Base-by-base conservation (phyloP, 345 rosid species). In the Dovyalis caffra region DNA sequence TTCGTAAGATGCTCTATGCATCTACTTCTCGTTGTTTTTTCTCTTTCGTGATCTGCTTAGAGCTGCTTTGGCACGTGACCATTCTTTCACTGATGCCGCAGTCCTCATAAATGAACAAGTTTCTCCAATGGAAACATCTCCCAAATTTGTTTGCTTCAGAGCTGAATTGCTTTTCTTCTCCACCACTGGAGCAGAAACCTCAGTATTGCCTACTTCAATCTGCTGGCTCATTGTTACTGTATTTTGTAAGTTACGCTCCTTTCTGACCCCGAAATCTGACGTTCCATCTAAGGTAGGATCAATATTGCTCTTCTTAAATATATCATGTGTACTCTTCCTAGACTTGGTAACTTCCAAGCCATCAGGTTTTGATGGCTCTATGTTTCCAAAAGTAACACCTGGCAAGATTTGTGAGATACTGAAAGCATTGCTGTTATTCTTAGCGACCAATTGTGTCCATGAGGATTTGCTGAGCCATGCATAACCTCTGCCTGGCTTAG, bases 391-490 rank as follows among this genome's bases (percentile, higher is more conserved):
- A 76, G 43, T 58, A 49, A 71, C 66, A 71, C 74, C 82, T 6
- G 93, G 89, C 70, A 87, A 81, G 78, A 93, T 83, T 66, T 86
- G 87, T 18, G 88, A 80, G 73, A 95, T 81, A 78, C 93, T 93
- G 80, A 95, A 91, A 26, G 90, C 79, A 74, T 70, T 76, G 35
- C 62, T 32, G 74, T 62, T 84, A 45, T 45, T 79, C 66, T 85
- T 83, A 67, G 78, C 71, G 63, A 93, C 85, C 85, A 95, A 78
- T 79, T 95, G 94, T 66, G 90, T 87, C 99, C 99, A 95, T 25
- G 99, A 84, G 37, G 87, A 87, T 69, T 86, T 83, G 68, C 93
- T 89, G 74, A 85, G 88, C 99, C 99, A 95, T 43, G 89, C 81
- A 62, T 87, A 76, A 70, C 96, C 91, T 81, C 89, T 87, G 76